Conservation (phyloP, 2,329 filamentous ascomycete genomes). For the Colletotrichum sp. region DNA sequence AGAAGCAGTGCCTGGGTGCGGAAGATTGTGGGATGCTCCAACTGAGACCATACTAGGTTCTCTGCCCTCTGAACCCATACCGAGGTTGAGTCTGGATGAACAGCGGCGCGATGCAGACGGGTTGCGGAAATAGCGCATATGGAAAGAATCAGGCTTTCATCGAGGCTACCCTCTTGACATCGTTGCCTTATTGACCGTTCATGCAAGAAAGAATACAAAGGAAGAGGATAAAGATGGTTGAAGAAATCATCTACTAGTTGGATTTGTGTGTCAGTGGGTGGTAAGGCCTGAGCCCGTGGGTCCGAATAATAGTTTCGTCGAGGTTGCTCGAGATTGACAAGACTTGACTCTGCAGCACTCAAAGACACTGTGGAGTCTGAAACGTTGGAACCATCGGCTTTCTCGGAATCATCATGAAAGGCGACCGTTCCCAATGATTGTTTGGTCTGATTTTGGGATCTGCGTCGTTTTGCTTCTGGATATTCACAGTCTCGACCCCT, state of each 20-base stretch:
- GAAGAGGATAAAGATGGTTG: slow-evolving; percentile 23
- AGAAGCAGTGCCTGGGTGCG: slow-evolving; percentile 45
- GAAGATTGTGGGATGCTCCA: slow-evolving; percentile 25
- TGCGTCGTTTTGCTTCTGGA: not conserved
- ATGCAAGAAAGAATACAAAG: slow-evolving; percentile 18
- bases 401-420: not conserved
- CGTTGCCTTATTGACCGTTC: not conserved
- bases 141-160: slow-evolving; percentile 8
- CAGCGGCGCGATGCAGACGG: not conserved
- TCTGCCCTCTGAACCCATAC: not conserved
- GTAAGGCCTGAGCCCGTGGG: not conserved
- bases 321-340: not conserved
- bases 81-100: not conserved
- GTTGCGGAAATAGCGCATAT: not conserved
- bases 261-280: slow-evolving; percentile 11
- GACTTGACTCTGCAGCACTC: not conserved
- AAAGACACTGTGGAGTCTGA: not conserved
- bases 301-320: not conserved
- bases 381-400: not conserved
- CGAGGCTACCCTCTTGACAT: not conserved
- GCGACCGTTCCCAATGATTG: not conserved
- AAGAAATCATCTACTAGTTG: slow-evolving; percentile 27
- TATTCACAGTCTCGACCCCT: not conserved
- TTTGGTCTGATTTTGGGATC: not conserved
- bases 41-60: not conserved